Conservation (phyloP, 192 early-diverging fungal species). For the Rhizophagus clarus region DNA sequence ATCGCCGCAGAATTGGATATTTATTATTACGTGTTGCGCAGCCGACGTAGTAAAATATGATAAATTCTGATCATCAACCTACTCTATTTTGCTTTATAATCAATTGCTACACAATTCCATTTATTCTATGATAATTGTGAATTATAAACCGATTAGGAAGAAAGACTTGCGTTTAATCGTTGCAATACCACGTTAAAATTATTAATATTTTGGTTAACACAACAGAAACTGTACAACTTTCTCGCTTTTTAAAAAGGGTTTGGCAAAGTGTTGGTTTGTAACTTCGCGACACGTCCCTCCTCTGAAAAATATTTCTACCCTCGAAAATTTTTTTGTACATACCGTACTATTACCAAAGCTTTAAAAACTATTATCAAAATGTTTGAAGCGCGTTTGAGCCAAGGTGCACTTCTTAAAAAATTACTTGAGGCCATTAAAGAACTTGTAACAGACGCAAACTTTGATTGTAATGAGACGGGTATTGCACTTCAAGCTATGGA, state of each 20-base stretch:
- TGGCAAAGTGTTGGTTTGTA: no score
- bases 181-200: not conserved
- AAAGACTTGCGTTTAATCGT: not conserved
- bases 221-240: not conserved
- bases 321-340: no score
- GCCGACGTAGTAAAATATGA: no score
- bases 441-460: slow-evolving; percentile 94
- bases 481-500: slow-evolving; percentile 99
- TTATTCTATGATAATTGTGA: not conserved
- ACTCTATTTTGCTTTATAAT: no score
- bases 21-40: no score
- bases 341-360: no score
- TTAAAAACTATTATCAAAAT: slow-evolving; percentile 42
- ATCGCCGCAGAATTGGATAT: no score
- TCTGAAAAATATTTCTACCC: no score
- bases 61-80: no score
- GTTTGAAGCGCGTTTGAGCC: slow-evolving; percentile 90
- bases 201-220: not conserved
- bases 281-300: no score
- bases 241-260: not conserved
- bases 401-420: slow-evolving; percentile 88
- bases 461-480: slow-evolving; percentile 95
- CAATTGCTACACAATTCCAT: no score
- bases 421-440: slow-evolving; percentile 97
- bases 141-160: not conserved